Evolutionary conservation across 2,329 filamentous ascomycete species (phyloP), one percentile per base, ranked within the genome.

Genomic region (Trichoderma asperellum): DNA sequence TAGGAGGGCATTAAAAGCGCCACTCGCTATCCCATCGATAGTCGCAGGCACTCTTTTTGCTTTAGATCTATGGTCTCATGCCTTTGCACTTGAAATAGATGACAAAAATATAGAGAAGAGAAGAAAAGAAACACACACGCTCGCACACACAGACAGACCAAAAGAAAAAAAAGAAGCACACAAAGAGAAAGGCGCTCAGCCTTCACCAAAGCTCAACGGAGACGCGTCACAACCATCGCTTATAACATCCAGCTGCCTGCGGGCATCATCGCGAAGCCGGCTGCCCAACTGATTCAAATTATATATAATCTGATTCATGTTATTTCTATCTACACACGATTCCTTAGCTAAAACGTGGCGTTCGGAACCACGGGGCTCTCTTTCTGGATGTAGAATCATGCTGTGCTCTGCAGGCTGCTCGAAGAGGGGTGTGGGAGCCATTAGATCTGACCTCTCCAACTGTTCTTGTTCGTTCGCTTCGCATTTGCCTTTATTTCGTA

Each of bases 191-290:
- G 5, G 43, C 12, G 29, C 49, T 32, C 32, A 40, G 32, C 21
- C 16, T 37, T 56, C 18, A 34, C 52, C 55, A 53, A 40, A 62
- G n/a, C 52, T 43, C 12, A 56, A 1, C n/a, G 58, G 58, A 21
- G 11, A 43, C 16, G 58, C 58, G 29, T 37, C 58, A 43, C 18
- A 29, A 4, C 53, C 61, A 56, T 6, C 16, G 40, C 4, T 56
- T 0, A 64, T 64, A 29, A 11, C 61, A 56, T 64, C 49, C 61
- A 64, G 61, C 49, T 64, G 61, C 61, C 47, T 24, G 7, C 61
- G 55, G 5, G 24, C 52, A 43, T 64, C 49, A 18, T 11, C 24
- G 1, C 35, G 35, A 2, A 64, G 21, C 35, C 35, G 61, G 32
- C 18, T 56, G 18, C 3, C 61, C 35, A 64, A 35, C 10, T 56